Evolutionary conservation across 306 rosid species (phyloP), one percentile per base, ranked within the genome.

Genomic region (Vigna hirtella): DNA sequence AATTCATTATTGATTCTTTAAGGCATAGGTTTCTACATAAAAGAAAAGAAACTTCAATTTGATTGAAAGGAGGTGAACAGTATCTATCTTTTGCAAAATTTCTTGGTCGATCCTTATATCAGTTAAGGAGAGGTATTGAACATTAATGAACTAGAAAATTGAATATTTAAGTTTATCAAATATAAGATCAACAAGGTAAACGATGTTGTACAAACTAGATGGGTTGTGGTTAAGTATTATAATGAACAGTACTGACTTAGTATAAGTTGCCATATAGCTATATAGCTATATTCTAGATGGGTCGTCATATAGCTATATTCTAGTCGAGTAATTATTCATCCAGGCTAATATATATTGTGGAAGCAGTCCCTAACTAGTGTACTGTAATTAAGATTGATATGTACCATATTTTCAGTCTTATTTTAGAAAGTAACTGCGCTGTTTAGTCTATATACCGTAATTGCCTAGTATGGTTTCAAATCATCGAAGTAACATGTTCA

Each of bases 141-240:
- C 74, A 56, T 47, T 49, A 77, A 68, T 47, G 69, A 70, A 78
- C 51, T 34, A 28, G 42, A 76, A 32, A 57, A 13, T 75, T 57
- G 36, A 67, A 72, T 57, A 66, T 45, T 71, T 53, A 72, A 78
- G 73, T 62, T 76, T 49, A 63, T 56, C 22, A 70, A 62, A 78
- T 30, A 74, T 61, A 74, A 64, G 34, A 74, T 59, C 59, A 72
- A 70, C 36, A 69, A 69, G 45, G 70, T 70, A 70, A 82, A 79
- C 22, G 28, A 75, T 49, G 73, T 24, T 22, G 43, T 34, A 58
- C 18, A 34, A 65, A 70, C 59, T 64, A 76, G 38, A 26, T 52
- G 76, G 48, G n/a, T 42, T 4, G 10, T 45, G 48, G 24, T 4
- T n/a, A 16, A 28, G 18, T 48, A 70, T 70, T 51, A 5, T 32